Base-by-base conservation (phyloP, 495 filamentous ascomycete species). In the Podospora sp. region DNA sequence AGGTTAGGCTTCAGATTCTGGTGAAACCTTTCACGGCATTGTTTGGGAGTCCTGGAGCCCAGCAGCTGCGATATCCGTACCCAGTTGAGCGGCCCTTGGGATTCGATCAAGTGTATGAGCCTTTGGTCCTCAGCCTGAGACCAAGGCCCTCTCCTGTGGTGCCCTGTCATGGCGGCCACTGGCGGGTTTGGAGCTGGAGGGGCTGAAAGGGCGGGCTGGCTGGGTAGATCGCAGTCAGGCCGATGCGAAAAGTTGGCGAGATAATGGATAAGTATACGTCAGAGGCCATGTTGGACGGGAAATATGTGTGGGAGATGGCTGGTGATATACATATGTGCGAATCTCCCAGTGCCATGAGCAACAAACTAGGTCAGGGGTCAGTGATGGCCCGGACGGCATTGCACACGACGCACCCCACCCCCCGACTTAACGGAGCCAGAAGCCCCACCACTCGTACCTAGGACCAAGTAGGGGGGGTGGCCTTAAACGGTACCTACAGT, bases 1-100 rank as follows among this genome's bases (percentile, higher is more conserved):
- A 99, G 82, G 0, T 87, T 87, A 0, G 94, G 92, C 81, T 97
- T 97, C 50, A 99, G 85, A 74, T 97, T 97, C 76, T 99, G 95
- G 71, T 97, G 93, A 75, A 91, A 99, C 24, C 95, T 86, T 79
- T 99, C 95, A 33, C 95, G 88, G 74, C 95, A 99, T 82, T 99
- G 95, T 81, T 99, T 99, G 53, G 95, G 90, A 26, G 92, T 91
- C 62, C 95, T 88, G 27, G 90, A 87, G 66, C 86, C 83, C 75
- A 97, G 89, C 58, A 87, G 82, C 49, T 88, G 82, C 16, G 93
- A 89, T 73, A 99, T 96, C 69, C 89, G 85, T 11, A 97, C 93
- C 95, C 95, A 99, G 84, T 97, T 96, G 74, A 91, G 84, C 21
- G 92, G 86, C 55, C 93, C 93, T 77, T 92, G 88, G 65, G 83